Conservation (phyloP, 164 flowering plant species). For the Aristolochia fimbriata region DNA sequence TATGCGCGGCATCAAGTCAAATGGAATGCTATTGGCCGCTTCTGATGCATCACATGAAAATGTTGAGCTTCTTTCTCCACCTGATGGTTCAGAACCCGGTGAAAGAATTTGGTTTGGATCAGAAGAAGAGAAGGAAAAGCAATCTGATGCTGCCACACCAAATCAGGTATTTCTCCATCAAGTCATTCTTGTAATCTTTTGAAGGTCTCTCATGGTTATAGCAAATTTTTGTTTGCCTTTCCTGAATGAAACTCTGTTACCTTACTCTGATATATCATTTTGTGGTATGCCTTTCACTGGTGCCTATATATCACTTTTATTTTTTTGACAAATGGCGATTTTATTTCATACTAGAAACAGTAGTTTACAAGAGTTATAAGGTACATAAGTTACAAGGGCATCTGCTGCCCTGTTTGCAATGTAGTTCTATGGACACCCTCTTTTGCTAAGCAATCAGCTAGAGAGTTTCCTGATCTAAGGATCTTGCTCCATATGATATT, state of each 20-base stretch:
- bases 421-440: no score
- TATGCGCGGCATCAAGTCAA: constrained; percentile 90
- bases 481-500: no score
- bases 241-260: background rate
- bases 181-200: background rate
- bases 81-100: constrained; percentile 70
- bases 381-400: no score
- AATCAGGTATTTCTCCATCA: constrained; percentile 45
- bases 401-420: no score
- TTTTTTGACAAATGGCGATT: no score
- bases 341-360: no score
- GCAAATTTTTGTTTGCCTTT: background rate
- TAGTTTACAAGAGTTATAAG: no score
- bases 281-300: no score
- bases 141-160: constrained; percentile 51
- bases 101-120: constrained; percentile 89
- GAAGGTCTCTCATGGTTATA: no score
- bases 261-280: background rate
- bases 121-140: constrained; percentile 40
- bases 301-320: no score
- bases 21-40: constrained; percentile 92
- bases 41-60: constrained; percentile 85
- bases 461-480: no score
- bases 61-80: constrained; percentile 89
- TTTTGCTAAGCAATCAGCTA: no score